Conservation (phyloP, 2,329 filamentous ascomycete genomes). For the Colletotrichum cuscutae region DNA sequence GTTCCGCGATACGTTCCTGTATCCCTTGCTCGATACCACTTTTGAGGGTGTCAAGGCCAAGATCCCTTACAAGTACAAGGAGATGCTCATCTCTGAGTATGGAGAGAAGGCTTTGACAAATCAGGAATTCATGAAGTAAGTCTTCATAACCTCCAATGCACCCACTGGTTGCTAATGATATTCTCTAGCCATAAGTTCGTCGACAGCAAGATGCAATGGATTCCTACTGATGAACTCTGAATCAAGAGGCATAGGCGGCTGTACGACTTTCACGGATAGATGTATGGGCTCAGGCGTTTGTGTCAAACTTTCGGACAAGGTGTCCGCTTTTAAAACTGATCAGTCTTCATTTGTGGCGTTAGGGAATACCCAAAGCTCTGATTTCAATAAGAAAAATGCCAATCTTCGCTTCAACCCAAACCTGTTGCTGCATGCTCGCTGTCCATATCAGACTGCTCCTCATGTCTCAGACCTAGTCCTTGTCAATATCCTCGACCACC, state of each 20-base stretch:
- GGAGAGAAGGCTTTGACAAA: constrained; percentile 59
- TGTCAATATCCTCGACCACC: background rate
- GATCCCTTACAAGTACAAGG: constrained; percentile 72
- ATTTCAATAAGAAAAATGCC: background rate
- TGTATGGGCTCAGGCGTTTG: background rate
- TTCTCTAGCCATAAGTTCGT: constrained; percentile 53
- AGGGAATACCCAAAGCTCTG: constrained; percentile 27
- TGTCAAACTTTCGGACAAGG: background rate
- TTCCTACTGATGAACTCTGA: constrained; percentile 26
- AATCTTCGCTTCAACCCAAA: background rate
- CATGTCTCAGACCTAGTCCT: background rate
- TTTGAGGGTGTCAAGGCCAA: constrained; percentile 75
- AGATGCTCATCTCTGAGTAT: constrained; percentile 69
- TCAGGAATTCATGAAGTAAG: constrained; percentile 64
- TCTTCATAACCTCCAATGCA: background rate
- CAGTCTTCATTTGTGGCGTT: constrained; percentile 18
- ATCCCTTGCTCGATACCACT: constrained; percentile 73
- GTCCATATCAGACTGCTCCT: background rate
- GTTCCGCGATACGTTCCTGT: constrained; percentile 68
- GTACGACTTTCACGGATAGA: background rate
- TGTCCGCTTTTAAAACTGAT: background rate
- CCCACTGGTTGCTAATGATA: constrained; percentile 31
- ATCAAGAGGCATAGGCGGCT: background rate
- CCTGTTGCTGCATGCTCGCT: background rate
- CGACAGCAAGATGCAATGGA: constrained; percentile 48